Percentiles rank a stretch among this genome's conserved stretches.
Conservation (phyloP, 139 green algal genomes). For the Chlamydomonas urium region DNA sequence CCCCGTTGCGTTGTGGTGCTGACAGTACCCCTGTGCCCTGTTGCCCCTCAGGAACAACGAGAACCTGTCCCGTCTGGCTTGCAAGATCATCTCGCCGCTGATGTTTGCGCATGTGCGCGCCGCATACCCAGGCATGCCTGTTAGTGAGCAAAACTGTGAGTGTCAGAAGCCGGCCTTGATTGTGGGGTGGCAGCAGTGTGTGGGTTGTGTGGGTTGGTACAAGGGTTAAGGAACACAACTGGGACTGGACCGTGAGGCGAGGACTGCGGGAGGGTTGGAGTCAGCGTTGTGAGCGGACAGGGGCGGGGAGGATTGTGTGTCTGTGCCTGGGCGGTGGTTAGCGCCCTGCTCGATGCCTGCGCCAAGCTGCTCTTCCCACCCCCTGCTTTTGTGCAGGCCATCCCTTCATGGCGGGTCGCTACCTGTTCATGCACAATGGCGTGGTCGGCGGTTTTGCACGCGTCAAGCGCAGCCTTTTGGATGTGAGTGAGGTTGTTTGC, state of each 20-base stretch:
- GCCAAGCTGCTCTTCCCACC: background rate
- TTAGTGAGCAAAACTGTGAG: slow-evolving; percentile 56
- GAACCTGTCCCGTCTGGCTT: slow-evolving; percentile 84
- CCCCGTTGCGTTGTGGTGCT: too few relatives aligned
- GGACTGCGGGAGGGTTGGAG: too few relatives aligned
- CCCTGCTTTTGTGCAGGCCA: slow-evolving; percentile 49
- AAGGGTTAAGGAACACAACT: too few relatives aligned
- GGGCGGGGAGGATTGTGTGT: too few relatives aligned
- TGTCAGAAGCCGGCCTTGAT: too few relatives aligned
- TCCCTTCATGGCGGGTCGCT: slow-evolving; percentile 79
- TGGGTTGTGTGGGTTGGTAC: too few relatives aligned
- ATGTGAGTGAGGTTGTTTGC: background rate
- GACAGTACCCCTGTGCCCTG: too few relatives aligned
- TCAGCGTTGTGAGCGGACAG: too few relatives aligned
- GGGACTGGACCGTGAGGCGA: too few relatives aligned
- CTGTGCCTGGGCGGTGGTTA: too few relatives aligned
- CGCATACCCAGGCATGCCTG: slow-evolving; percentile 92
- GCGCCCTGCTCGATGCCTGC: too few relatives aligned
- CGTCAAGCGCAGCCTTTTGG: slow-evolving; percentile 11
- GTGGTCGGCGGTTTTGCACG: slow-evolving; percentile 79
- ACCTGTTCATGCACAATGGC: slow-evolving; percentile 98
- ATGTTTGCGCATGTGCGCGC: slow-evolving; percentile 95
- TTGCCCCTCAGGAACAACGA: slow-evolving; percentile 85
- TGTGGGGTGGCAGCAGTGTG: too few relatives aligned
- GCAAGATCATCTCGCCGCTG: slow-evolving; percentile 81